Evolutionary conservation across 495 filamentous ascomycete species (phyloP), one percentile per base, ranked within the genome.

Genomic region (Poronia punctata): DNA sequence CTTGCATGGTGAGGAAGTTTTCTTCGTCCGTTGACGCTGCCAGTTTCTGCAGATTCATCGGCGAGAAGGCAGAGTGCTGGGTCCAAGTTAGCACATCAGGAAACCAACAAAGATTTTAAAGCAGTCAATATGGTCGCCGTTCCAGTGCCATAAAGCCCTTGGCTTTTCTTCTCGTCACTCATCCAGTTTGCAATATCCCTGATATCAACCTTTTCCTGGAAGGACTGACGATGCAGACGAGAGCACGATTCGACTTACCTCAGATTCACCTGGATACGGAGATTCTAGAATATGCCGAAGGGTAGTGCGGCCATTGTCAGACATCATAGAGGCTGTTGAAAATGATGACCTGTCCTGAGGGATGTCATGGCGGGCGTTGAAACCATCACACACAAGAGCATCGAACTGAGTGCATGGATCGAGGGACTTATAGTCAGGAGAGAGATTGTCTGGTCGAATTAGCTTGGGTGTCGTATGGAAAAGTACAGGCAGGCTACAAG

Each of bases 371-470:
- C 69, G 72, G 18, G 75, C 66, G 29, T 66, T 60, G 73, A 79
- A 84, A 12, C 82, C 82, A 36, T 75, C 79, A 51, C 83, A 88
- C 24, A 83, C 78, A 48, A 76, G 72, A 45, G 42, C 43, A 38
- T 86, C 80, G 42, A 86, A 86, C 35, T 84, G 52, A 28, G 66
- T 76, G 47, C 83, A 88, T 3, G 83, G 78, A 53, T 88, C 80
- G 27, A 85, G 60, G 0, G 75, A 47, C 39, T 70, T 56, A 49
- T 79, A 76, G 26, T 79, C 67, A n/a, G 82, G 76, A 12, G 80
- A 74, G 20, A 86, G 61, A 45, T 79, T 83, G 43, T 57, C 55
- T 59, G 25, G n/a, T 4, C 11, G 19, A 23, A 9, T 37, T 34
- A 53, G 26, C n/a, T n/a, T n/a, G n/a, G n/a, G n/a, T n/a, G n/a